Percentiles rank a stretch among this genome's conserved stretches.
These are phyloP conservation scores for Amauroascus niger DNA, from an alignment of 2,329 filamentous ascomycete genomes.

Conservation along the genomic window DNA sequence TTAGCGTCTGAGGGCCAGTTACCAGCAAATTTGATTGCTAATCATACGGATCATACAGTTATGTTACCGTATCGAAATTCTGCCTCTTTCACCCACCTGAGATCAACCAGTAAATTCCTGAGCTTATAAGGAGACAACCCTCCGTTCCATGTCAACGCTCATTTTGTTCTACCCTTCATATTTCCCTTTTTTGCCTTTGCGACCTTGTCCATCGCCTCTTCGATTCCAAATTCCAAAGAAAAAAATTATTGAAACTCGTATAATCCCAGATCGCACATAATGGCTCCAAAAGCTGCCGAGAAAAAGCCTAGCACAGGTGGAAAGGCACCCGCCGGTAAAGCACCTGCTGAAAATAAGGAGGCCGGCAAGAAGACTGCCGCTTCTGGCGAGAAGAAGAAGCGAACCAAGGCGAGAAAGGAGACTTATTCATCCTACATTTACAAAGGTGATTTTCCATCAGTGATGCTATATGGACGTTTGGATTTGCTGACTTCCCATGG, in stretches of 20 bases:
- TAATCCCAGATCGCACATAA: slow-evolving; percentile 36
- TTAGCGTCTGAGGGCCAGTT: background rate
- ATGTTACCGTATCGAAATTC: slow-evolving; percentile 40
- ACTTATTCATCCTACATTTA: slow-evolving; percentile 99
- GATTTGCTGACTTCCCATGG: slow-evolving; percentile 14
- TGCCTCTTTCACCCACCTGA: slow-evolving; percentile 34
- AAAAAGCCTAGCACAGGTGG: slow-evolving; percentile 92
- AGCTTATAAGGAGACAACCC: slow-evolving; percentile 38
- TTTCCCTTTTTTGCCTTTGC: slow-evolving; percentile 26
- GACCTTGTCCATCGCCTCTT: slow-evolving; percentile 8
- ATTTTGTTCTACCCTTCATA: slow-evolving; percentile 19
- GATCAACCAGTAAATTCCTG: slow-evolving; percentile 37
- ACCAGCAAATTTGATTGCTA: slow-evolving; percentile 19
- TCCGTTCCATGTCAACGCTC: slow-evolving; percentile 21
- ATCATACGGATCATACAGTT: slow-evolving; percentile 41
- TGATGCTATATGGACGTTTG: no score
- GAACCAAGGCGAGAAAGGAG: slow-evolving; percentile 99
- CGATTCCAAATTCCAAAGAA: no score
- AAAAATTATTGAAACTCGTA: no score
- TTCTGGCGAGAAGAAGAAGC: slow-evolving; percentile 99
- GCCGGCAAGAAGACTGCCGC: slow-evolving; percentile 98
- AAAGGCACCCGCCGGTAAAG: slow-evolving; percentile 77
- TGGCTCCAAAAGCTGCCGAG: slow-evolving; percentile 95
- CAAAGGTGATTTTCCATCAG: slow-evolving; percentile 70
- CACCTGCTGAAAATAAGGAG: slow-evolving; percentile 97